These are phyloP conservation scores for Acrodontium crateriforme DNA, from an alignment of 2,329 filamentous ascomycete species.

Conservation along the genomic window DNA sequence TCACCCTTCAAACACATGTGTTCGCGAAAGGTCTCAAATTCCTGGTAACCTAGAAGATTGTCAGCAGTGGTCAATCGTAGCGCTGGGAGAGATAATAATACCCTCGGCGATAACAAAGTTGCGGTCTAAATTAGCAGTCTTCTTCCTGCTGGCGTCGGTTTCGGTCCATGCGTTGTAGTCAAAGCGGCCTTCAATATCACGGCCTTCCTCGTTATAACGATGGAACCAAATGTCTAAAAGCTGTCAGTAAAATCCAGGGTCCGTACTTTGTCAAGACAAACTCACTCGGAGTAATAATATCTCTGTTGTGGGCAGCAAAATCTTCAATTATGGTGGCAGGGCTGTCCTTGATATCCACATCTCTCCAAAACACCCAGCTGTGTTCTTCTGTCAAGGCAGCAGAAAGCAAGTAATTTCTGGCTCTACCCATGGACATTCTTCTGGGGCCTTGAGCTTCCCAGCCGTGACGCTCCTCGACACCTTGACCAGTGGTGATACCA, in stretches of 20 bases:
- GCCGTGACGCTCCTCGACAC: slow-evolving; percentile 68
- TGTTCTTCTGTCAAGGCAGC: slow-evolving; percentile 82
- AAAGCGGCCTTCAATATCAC: slow-evolving; percentile 89
- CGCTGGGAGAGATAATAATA: slow-evolving; percentile 20
- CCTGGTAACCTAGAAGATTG: slow-evolving; percentile 59
- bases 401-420: slow-evolving; percentile 80
- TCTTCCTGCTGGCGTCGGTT: slow-evolving; percentile 66
- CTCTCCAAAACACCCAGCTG: slow-evolving; percentile 97
- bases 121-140: slow-evolving; percentile 60
- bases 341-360: slow-evolving; percentile 91
- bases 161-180: slow-evolving; percentile 99
- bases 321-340: slow-evolving; percentile 82
- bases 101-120: slow-evolving; percentile 81
- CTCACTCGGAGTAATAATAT: slow-evolving; percentile 90
- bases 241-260: slow-evolving; percentile 8
- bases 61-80: slow-evolving; percentile 4
- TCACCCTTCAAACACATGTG: slow-evolving; percentile 89
- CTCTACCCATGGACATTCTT: slow-evolving; percentile 77
- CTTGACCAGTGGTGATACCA: slow-evolving; percentile 57
- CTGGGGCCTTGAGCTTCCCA: slow-evolving; percentile 81
- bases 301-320: slow-evolving; percentile 83
- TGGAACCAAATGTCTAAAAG: slow-evolving; percentile 88
- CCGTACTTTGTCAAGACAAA: slow-evolving; percentile 8
- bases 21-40: slow-evolving; percentile 78
- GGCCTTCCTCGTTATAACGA: slow-evolving; percentile 59